Evolutionary conservation across 2,329 filamentous ascomycete genomes (phyloP).

Genomic region (Blastomyces percursus): DNA sequence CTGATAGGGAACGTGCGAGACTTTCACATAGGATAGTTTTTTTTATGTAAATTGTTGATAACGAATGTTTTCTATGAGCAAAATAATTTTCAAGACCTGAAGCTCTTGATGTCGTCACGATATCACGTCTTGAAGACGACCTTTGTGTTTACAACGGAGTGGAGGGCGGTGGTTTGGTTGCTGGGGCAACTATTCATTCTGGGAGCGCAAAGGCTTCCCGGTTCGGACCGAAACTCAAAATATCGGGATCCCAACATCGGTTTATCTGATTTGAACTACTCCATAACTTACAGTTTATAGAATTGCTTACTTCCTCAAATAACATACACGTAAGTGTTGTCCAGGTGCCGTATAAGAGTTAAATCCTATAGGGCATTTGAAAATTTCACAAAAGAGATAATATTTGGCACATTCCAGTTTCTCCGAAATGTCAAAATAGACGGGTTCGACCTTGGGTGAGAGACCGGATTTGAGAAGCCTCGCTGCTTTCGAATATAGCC

Average conservation of each 20-base stretch:
- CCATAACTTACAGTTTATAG: too few relatives aligned
- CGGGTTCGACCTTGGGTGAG: not conserved
- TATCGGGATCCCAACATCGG: not conserved
- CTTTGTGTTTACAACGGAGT: not conserved
- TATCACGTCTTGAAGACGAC: not conserved
- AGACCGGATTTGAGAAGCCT: not conserved
- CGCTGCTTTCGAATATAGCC: not conserved
- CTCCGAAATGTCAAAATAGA: not conserved
- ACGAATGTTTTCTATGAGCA: not conserved
- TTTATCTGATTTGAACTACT: too few relatives aligned
- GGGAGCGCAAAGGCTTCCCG: not conserved
- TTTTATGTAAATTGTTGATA: not conserved
- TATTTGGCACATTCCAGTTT: not conserved
- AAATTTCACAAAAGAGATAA: not conserved
- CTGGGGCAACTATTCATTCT: not conserved
- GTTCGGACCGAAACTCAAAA: slow-evolving; percentile 1
- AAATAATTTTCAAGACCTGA: not conserved
- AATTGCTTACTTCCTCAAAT: not conserved
- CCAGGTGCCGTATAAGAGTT: not conserved
- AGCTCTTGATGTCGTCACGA: not conserved
- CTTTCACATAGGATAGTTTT: not conserved
- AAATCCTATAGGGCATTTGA: not conserved
- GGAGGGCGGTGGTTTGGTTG: not conserved
- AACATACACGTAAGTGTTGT: not conserved
- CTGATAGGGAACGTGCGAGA: not conserved